These are phyloP conservation scores for Epichloe typhina DNA, from an alignment of 2,329 filamentous ascomycete genomes.

Conservation along the genomic window DNA sequence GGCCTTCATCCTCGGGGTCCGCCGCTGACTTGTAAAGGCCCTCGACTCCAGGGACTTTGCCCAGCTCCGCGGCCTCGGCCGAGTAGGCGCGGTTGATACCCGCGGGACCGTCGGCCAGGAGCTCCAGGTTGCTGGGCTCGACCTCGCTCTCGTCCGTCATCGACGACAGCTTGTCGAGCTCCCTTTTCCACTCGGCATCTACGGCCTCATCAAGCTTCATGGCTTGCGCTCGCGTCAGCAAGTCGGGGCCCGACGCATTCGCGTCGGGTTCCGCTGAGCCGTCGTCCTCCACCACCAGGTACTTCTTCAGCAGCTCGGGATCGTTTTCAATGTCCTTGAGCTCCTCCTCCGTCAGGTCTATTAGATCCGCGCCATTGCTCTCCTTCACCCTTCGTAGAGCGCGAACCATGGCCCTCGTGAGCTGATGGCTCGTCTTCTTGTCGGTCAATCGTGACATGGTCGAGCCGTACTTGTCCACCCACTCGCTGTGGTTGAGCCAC, in stretches of 20 bases:
- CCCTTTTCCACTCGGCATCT: slow-evolving; percentile 22
- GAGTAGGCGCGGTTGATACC: slow-evolving; percentile 23
- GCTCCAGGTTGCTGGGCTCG: slow-evolving; percentile 21
- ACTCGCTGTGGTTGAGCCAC: slow-evolving; percentile 50
- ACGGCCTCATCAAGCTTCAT: slow-evolving; percentile 25
- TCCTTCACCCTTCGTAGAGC: slow-evolving; percentile 29
- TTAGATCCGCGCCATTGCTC: slow-evolving; percentile 27
- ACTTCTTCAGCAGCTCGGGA: slow-evolving; percentile 25
- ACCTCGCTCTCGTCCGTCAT: slow-evolving; percentile 18
- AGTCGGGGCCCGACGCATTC: slow-evolving; percentile 12
- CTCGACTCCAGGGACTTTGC: slow-evolving; percentile 39
- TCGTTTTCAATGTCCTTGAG: slow-evolving; percentile 27
- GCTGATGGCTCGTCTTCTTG: slow-evolving; percentile 29
- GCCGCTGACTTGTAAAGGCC: slow-evolving; percentile 35
- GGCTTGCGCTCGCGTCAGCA: slow-evolving; percentile 22
- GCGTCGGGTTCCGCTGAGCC: slow-evolving; percentile 11
- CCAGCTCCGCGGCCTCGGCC: slow-evolving; percentile 34
- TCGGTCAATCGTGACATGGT: slow-evolving; percentile 31
- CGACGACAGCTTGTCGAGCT: slow-evolving; percentile 22
- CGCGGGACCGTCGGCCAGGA: slow-evolving; percentile 24
- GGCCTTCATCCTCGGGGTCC: slow-evolving; percentile 36
- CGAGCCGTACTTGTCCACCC: slow-evolving; percentile 39
- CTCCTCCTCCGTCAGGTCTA: slow-evolving; percentile 38
- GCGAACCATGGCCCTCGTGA: slow-evolving; percentile 27
- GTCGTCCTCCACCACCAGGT: slow-evolving; percentile 21